These are phyloP conservation scores for Aspergillus sp. DNA, from an alignment of 2,329 filamentous ascomycete genomes.

Conservation along the genomic window DNA sequence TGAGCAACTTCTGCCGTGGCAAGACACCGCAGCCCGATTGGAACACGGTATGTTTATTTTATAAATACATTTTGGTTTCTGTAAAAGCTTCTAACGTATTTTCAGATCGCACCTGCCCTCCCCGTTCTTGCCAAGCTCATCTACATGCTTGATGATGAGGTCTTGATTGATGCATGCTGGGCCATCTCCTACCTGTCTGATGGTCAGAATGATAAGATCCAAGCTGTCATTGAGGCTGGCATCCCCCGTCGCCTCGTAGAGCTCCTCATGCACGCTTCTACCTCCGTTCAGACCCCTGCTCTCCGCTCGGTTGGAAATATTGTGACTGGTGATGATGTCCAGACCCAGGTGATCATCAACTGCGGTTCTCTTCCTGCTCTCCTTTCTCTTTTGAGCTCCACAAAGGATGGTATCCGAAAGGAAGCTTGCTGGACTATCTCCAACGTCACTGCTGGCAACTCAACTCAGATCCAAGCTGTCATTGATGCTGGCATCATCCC, in stretches of 20 bases:
- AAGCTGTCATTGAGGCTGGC: slow-evolving; percentile 96
- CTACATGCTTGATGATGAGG: slow-evolving; percentile 96
- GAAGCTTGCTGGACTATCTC: slow-evolving; percentile 99
- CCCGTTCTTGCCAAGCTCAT: slow-evolving; percentile 95
- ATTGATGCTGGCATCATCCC: slow-evolving; percentile 97
- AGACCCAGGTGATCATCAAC: slow-evolving; percentile 99
- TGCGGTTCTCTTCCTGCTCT: slow-evolving; percentile 88
- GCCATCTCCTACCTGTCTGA: slow-evolving; percentile 98
- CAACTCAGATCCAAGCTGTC: slow-evolving; percentile 92
- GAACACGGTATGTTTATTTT: slow-evolving; percentile 68
- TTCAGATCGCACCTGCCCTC: slow-evolving; percentile 84
- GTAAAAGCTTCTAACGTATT: slow-evolving; percentile 12
- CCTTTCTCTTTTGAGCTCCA: slow-evolving; percentile 89
- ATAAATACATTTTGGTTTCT: neutral
- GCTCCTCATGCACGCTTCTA: slow-evolving; percentile 95
- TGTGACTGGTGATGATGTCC: slow-evolving; percentile 95
- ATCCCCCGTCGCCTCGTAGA: slow-evolving; percentile 95
- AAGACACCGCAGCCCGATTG: slow-evolving; percentile 99
- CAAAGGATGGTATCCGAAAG: slow-evolving; percentile 98
- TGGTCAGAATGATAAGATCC: slow-evolving; percentile 98
- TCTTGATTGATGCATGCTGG: slow-evolving; percentile 98
- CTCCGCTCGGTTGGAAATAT: slow-evolving; percentile 98
- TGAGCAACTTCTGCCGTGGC: slow-evolving; percentile 99
- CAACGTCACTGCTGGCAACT: slow-evolving; percentile 98
- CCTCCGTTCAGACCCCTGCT: slow-evolving; percentile 94